phyloP scores from a whole-genome alignment of 2,329 filamentous ascomycete species.

The Juglanconis sp. region DNA sequence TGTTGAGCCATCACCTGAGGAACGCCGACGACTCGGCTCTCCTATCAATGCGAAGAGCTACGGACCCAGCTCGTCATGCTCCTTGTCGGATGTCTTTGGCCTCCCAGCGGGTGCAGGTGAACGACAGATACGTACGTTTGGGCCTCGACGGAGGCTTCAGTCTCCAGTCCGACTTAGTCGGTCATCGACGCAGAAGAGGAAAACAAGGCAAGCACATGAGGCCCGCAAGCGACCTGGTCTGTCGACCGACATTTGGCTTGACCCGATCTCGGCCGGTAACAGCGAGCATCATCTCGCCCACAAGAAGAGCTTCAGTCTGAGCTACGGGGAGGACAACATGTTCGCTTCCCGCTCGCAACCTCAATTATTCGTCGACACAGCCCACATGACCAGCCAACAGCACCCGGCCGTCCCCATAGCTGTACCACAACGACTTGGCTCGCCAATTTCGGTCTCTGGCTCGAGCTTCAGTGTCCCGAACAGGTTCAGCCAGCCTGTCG shows the following conservation, averaged over 20 bases:
- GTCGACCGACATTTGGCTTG: slow-evolving; percentile 51
- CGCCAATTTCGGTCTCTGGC: slow-evolving; percentile 51
- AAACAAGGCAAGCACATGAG: slow-evolving; percentile 47
- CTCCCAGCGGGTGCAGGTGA: slow-evolving; percentile 32
- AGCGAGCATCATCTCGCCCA: slow-evolving; percentile 10
- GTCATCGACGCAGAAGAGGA: slow-evolving; percentile 53
- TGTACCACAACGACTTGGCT: slow-evolving; percentile 51
- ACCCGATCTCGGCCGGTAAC: slow-evolving; percentile 33
- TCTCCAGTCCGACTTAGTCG: slow-evolving; percentile 55
- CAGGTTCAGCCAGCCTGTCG: slow-evolving; percentile 45
- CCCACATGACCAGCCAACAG: slow-evolving; percentile 20
- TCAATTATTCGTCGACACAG: slow-evolving; percentile 10
- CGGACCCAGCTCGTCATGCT: slow-evolving; percentile 57
- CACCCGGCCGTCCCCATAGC: slow-evolving; percentile 29
- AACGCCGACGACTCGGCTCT: slow-evolving; percentile 45
- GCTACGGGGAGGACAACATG: slow-evolving; percentile 9
- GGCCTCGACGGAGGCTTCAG: slow-evolving; percentile 47
- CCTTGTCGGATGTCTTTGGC: slow-evolving; percentile 39
- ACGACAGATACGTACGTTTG: slow-evolving; percentile 47
- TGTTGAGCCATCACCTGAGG: slow-evolving; percentile 27
- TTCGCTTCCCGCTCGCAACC: slow-evolving; percentile 11
- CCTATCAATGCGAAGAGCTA: slow-evolving; percentile 59
- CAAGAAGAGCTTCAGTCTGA: slow-evolving; percentile 30
- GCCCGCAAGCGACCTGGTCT: slow-evolving; percentile 55
- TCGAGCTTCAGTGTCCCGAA: slow-evolving; percentile 61